Percentiles rank a stretch among this genome's conserved stretches.
Evolutionary conservation across 1,284 basidiomycete genomes (phyloP).

Genomic region (Trametes polyzona): DNA sequence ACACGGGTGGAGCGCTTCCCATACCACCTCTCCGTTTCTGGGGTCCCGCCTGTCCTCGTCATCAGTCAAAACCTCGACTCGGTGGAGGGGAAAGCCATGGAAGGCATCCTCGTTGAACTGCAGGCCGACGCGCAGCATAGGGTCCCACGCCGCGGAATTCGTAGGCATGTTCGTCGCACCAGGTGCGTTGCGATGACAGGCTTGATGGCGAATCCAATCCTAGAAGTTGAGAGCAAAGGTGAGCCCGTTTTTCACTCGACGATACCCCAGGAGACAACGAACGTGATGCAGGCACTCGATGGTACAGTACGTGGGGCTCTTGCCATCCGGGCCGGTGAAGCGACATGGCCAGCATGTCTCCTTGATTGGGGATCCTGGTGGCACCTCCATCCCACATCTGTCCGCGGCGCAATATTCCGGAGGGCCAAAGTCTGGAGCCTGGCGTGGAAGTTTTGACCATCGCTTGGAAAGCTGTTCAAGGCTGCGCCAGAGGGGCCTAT

Average conservation of each 20-base stretch:
- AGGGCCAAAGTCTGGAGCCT: too few species aligned
- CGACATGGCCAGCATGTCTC: too few species aligned
- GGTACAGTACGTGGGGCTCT: not conserved
- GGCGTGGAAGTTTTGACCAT: not conserved
- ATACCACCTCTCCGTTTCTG: not conserved
- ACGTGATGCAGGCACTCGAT: not conserved
- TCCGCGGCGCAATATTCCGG: too few species aligned
- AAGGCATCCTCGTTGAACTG: not conserved
- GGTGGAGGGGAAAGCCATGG: not conserved
- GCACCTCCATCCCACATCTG: too few species aligned
- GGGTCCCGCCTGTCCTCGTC: not conserved
- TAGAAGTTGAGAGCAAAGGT: not conserved
- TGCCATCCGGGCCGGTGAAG: not conserved
- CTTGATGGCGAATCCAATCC: not conserved
- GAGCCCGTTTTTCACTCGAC: not conserved
- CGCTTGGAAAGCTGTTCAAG: not conserved
- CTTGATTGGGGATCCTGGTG: too few species aligned
- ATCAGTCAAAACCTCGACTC: not conserved
- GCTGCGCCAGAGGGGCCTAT: not conserved
- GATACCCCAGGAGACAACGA: not conserved
- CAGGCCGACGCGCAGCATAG: not conserved
- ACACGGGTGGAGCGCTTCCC: not conserved
- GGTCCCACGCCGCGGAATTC: too few species aligned
- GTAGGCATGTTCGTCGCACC: too few species aligned
- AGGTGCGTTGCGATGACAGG: too few species aligned